phyloP scores from a whole-genome alignment of 1,284 basidiomycete genomes.

The Ustilago vetiveriae region DNA sequence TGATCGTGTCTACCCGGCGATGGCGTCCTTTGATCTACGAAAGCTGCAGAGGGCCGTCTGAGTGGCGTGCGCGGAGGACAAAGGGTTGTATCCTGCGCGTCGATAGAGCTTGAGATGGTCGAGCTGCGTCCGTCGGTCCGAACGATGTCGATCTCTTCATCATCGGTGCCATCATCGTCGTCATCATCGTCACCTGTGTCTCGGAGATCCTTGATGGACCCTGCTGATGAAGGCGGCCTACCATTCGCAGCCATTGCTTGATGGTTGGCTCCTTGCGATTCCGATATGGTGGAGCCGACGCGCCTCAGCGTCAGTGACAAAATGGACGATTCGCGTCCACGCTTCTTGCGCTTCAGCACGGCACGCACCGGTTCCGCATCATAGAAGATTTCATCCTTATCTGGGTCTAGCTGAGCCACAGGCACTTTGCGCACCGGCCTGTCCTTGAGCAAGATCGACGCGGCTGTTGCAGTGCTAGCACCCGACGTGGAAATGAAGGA shows the following conservation, averaged over 20 bases:
- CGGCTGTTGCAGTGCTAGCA: constrained; percentile 20
- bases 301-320: constrained; percentile 54
- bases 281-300: constrained; percentile 54
- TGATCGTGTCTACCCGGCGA: constrained; percentile 10
- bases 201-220: constrained; percentile 16
- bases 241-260: constrained; percentile 21
- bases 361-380: constrained; percentile 52
- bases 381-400: constrained; percentile 54
- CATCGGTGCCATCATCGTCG: background rate
- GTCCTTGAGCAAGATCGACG: constrained; percentile 33
- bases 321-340: constrained; percentile 53
- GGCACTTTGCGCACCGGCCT: constrained; percentile 39
- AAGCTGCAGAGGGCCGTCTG: constrained; percentile 13
- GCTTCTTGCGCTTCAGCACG: constrained; percentile 57
- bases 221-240: constrained; percentile 11
- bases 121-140: constrained; percentile 14
- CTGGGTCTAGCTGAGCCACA: constrained; percentile 48
- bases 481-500: constrained; percentile 36
- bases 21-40: constrained; percentile 9
- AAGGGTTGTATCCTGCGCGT: constrained; percentile 17
- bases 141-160: constrained; percentile 2
- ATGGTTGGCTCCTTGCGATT: constrained; percentile 17
- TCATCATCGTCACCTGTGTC: constrained; percentile 28
- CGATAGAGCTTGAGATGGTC: constrained; percentile 3
- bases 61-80: constrained; percentile 9